Evolutionary conservation across 2,329 filamentous ascomycete species (phyloP), one percentile per base, ranked within the genome.

Genomic region (Septoria petroselini): DNA sequence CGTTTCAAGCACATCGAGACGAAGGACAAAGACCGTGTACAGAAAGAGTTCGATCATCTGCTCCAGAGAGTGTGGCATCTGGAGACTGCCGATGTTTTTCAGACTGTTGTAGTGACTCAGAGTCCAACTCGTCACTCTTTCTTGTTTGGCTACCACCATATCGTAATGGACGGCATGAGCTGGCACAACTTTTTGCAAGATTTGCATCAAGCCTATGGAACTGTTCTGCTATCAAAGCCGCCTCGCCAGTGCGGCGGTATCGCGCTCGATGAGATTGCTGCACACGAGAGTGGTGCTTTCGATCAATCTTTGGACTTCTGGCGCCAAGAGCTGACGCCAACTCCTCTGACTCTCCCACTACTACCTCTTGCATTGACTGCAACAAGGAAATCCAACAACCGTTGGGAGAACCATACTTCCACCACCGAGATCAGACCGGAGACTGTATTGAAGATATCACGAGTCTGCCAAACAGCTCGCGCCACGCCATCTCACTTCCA

Each of bases 91-190:
- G 14, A 19, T 12, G 21, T 18, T 7, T 21, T 39, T 21, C 14
- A 18, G 12, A 18, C 19, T 21, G n/a, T 18, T 6, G 35, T 39
- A 7, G 12, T 39, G 6, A 5, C 14, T 39, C 6, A 12, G 4
- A 18, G 15, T 21, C 8, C 35, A 5, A 21, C 6, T 17, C 15
- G 15, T 7, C 34, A 40, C n/a, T 25, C 30, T 18, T 23, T 48
- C n/a, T 25, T 69, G 12, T 23, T 70, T 15, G 54, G 43, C 3
- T 62, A 54, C 27, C 66, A 70, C 42, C 66, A 68, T 48, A 65
- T 70, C 42, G 52, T 54, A 18, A 52, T 67, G 40, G 67, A 70
- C 37, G 64, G 62, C 2, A 14, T 62, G 37, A 62, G 63, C 41
- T 55, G 49, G n/a, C 35, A 62, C 7, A 38, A 64, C 2, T 52